Percentiles rank a stretch among this genome's conserved stretches.
Conservation (phyloP, 106 monocot species). For the Posidonia australis region DNA sequence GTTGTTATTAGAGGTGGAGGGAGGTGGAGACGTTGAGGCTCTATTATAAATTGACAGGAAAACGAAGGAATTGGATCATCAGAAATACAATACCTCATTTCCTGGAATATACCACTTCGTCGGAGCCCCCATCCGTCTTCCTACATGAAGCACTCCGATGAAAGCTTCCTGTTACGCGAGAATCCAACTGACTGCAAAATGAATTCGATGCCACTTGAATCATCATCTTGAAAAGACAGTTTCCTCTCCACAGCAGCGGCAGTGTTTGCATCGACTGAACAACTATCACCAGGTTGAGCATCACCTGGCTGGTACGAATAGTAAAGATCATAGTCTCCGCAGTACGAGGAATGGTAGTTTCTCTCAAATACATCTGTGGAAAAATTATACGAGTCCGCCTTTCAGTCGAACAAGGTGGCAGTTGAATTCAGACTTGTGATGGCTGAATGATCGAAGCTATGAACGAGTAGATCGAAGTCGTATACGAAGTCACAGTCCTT, state of each 20-base stretch:
- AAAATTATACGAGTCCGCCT: not conserved
- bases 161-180: not conserved
- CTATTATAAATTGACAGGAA: too few species aligned
- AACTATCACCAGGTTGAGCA: not conserved
- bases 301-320: not conserved
- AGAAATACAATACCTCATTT: too few species aligned
- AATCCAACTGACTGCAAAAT: conserved; percentile 1
- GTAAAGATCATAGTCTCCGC: conserved; percentile 4
- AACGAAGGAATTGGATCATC: too few species aligned
- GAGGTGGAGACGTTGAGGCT: too few species aligned
- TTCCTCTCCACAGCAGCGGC: conserved; percentile 2
- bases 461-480: conserved; percentile 1
- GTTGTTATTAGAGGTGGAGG: too few species aligned
- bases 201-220: not conserved
- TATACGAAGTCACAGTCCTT: conserved; percentile 7
- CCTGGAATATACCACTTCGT: too few species aligned
- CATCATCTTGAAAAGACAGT: not conserved
- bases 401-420: conserved; percentile 6
- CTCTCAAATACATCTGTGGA: not conserved
- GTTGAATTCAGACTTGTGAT: not conserved
- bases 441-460: not conserved
- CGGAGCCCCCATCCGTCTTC: too few species aligned
- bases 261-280: not conserved
- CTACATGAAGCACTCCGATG: not conserved
- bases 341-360: not conserved